phyloP scores from a whole-genome alignment of 164 flowering plant genomes.

The Vitis riparia region DNA sequence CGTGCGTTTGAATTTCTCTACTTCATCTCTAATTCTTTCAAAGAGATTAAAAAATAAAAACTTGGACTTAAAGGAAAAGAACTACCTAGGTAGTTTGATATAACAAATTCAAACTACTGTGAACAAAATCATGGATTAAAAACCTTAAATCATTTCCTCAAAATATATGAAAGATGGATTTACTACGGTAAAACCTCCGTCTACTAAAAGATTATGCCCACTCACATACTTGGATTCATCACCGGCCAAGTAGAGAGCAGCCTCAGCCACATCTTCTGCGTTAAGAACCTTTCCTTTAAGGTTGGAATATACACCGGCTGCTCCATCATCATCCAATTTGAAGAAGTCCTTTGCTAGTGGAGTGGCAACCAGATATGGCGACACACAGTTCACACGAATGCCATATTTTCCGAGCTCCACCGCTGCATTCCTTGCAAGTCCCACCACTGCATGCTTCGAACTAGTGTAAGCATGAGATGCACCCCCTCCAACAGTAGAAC shows the following conservation, averaged over 20 bases:
- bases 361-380: constrained; percentile 21
- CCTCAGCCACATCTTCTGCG: constrained; percentile 36
- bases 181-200: constrained; percentile 33
- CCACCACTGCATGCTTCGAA: constrained; percentile 32
- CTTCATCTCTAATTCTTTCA: too few relatives aligned
- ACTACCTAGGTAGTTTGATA: too few relatives aligned
- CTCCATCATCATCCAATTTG: constrained; percentile 4
- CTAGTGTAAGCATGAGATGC: constrained; percentile 27
- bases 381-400: constrained; percentile 32
- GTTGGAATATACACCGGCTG: neutral
- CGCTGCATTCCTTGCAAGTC: constrained; percentile 27
- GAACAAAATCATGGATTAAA: too few relatives aligned
- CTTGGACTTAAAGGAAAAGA: too few relatives aligned
- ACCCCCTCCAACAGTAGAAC: constrained; percentile 17
- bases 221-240: constrained; percentile 35
- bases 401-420: constrained; percentile 30
- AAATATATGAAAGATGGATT: constrained; percentile 10
- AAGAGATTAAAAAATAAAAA: too few relatives aligned
- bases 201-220: constrained; percentile 32
- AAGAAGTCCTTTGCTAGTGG: constrained; percentile 11
- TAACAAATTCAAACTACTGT: constrained; percentile 4
- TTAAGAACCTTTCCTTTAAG: constrained; percentile 22
- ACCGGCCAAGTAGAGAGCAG: constrained; percentile 31
- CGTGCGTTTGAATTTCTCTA: too few relatives aligned
- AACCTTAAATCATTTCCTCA: too few relatives aligned